Percentiles rank a stretch among this genome's conserved stretches.
These are phyloP conservation scores for Trichophyton benhamiae DNA, from an alignment of 2,329 filamentous ascomycete species.

Conservation along the genomic window DNA sequence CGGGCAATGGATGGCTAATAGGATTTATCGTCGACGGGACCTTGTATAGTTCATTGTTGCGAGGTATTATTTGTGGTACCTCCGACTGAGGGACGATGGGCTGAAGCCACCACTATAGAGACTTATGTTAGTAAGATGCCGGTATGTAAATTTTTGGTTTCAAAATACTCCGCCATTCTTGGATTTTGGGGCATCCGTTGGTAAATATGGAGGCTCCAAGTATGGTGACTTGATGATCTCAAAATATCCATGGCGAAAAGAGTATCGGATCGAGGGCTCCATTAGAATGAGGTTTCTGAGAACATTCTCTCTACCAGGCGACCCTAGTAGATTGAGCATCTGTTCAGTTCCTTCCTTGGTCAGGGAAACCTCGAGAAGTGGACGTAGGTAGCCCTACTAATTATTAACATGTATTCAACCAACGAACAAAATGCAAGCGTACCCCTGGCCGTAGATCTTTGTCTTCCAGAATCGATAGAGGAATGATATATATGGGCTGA, in stretches of 20 bases:
- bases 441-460: constrained; percentile 7
- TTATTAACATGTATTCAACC: neutral
- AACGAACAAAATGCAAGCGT: neutral
- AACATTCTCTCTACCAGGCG: neutral
- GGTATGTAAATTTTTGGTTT: neutral
- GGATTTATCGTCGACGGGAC: constrained; percentile 4
- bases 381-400: constrained; percentile 9
- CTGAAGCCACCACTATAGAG: constrained; percentile 5
- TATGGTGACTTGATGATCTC: constrained; percentile 5
- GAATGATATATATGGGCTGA: constrained; percentile 9
- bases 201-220: neutral
- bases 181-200: neutral
- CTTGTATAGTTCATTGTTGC: neutral
- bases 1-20: constrained; percentile 6
- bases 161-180: neutral
- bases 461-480: constrained; percentile 10
- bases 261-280: neutral
- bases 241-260: constrained; percentile 5
- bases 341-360: constrained; percentile 2
- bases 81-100: neutral
- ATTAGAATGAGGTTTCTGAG: constrained; percentile 9
- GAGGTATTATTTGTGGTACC: neutral
- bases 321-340: constrained; percentile 5
- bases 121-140: neutral
- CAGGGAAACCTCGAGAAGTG: constrained; percentile 6